Base-by-base conservation (phyloP, 305 asterid genomes). In the Plantago coronopus region DNA sequence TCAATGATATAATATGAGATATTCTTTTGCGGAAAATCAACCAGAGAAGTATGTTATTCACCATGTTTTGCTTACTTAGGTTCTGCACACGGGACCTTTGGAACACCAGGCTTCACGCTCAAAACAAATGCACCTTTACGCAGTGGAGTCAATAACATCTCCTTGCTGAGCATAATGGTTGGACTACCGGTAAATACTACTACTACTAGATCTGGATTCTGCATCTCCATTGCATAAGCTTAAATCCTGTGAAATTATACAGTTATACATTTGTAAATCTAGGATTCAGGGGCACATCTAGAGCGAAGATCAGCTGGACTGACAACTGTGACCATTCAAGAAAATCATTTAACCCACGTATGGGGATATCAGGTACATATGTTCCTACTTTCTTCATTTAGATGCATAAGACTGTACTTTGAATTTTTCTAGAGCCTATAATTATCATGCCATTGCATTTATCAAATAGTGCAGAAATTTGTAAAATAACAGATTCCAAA, bases 301-400 rank as follows among this genome's bases (percentile, higher is more conserved):
- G 96, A 88, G 82, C 78, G 64, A 9, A 77, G 75, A 64, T 70
- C 78, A 23, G 73, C 70, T 23, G 98, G 98, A 61, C 57, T 83
- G 60, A 42, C 56, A 51, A 51, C 17, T n/a, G 91, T 84, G 59
- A 72, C 58, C 47, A 70, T 84, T 54, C 74, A 70, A 72, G 70
- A 69, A 56, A 70, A 60, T 54, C 53, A 69, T 49, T 65, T 86
- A 48, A 68, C 88, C 48, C 68, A 69, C 64, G 18, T 79, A 19
- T 91, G 95, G 95, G 95, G 96, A 65, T 86, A 88, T 81, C 95
- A 86, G 89, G 98, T 91, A 76, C 31, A 2, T 42, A 7, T 53
- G 40, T 48, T 42, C 42, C 29, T 25, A n/a, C n/a, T n/a, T n/a
- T n/a, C n/a, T 34, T 29, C 20, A 54, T 18, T 31, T 38, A 13